These are phyloP conservation scores for Xylaria sp. DNA, from an alignment of 2,329 filamentous ascomycete species.

Conservation along the genomic window DNA sequence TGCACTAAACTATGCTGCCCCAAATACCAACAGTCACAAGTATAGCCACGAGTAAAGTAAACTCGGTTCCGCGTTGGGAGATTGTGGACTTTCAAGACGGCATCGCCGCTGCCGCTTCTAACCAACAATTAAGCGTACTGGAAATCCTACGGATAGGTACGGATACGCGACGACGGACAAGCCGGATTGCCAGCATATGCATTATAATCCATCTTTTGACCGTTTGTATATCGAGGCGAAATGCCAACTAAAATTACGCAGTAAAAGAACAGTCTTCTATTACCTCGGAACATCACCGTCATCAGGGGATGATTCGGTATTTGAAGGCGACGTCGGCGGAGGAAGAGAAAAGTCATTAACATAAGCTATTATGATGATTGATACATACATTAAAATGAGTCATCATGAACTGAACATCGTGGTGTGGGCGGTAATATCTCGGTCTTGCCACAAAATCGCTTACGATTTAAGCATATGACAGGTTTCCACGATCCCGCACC, in stretches of 20 bases:
- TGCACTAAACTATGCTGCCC: neutral
- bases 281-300: neutral
- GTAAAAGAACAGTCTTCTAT: slow-evolving; percentile 8
- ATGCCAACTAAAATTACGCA: neutral
- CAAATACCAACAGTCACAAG: neutral
- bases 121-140: slow-evolving; percentile 14
- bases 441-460: slow-evolving; percentile 12
- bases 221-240: slow-evolving; percentile 6
- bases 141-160: slow-evolving; percentile 20
- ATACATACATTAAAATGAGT: neutral
- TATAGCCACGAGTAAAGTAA: neutral
- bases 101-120: slow-evolving; percentile 24
- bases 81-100: slow-evolving; percentile 8
- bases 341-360: neutral
- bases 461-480: neutral
- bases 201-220: slow-evolving; percentile 19
- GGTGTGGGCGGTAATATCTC: slow-evolving; percentile 4
- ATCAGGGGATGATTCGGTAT: neutral
- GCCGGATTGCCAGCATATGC: slow-evolving; percentile 4
- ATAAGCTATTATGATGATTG: neutral
- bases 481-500: neutral
- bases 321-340: neutral
- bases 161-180: slow-evolving; percentile 5
- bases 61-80: neutral
- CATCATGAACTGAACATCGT: neutral